Conservation (phyloP, 1,284 basidiomycete species). For the Austropuccinia psidii region DNA sequence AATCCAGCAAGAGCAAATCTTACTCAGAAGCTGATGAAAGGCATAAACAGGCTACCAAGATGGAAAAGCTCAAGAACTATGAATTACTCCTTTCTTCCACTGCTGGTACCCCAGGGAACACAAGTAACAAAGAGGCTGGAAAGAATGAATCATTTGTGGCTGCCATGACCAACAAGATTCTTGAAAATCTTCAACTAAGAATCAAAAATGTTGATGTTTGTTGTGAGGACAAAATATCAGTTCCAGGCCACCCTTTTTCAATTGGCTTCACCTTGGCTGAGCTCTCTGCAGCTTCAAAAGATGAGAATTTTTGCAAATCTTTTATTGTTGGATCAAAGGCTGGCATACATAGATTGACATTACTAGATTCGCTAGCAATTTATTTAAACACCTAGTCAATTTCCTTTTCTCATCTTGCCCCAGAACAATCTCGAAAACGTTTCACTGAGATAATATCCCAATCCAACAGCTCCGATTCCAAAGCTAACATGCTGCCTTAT, state of each 20-base stretch:
- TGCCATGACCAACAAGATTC: constrained; percentile 79
- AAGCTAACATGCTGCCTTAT: constrained; percentile 46
- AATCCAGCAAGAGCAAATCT: constrained; percentile 29
- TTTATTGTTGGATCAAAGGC: constrained; percentile 86
- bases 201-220: constrained; percentile 91
- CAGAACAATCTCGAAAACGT: constrained; percentile 56
- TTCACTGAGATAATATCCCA: constrained; percentile 61
- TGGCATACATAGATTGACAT: constrained; percentile 89
- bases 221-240: constrained; percentile 91
- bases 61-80: constrained; percentile 35
- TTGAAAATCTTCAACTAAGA: constrained; percentile 94
- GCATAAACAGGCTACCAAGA: constrained; percentile 34
- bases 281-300: constrained; percentile 88
- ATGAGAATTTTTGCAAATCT: constrained; percentile 82
- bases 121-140: constrained; percentile 58
- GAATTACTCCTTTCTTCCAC: constrained; percentile 28
- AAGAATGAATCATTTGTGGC: constrained; percentile 74
- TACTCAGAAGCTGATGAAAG: constrained; percentile 33
- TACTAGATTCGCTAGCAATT: constrained; percentile 74
- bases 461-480: constrained; percentile 37
- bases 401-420: constrained; percentile 61
- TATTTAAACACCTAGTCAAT: constrained; percentile 94
- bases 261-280: constrained; percentile 84
- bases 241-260: constrained; percentile 93
- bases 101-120: constrained; percentile 50